Conservation (phyloP, 169 alveolate species). For the Eimeria sp. region DNA sequence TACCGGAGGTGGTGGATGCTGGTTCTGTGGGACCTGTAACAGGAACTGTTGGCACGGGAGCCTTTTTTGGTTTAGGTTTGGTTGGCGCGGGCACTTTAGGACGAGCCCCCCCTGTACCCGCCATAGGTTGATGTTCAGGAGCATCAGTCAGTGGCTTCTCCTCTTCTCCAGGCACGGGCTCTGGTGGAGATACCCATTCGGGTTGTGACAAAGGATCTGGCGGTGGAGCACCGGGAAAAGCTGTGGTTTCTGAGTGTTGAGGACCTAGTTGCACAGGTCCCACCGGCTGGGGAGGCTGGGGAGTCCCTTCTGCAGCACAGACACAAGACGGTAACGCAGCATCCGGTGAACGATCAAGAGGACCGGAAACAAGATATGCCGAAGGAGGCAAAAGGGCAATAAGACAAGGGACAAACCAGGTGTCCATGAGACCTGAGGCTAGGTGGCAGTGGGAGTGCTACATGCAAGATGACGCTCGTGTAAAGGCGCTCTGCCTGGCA, state of each 20-base stretch:
- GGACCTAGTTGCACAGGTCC: background rate
- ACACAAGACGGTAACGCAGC: background rate
- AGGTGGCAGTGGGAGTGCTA: background rate
- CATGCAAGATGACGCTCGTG: background rate
- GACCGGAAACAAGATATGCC: background rate
- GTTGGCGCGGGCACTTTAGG: too few species aligned
- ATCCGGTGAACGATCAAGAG: background rate
- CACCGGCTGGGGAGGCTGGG: background rate
- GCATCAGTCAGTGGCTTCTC: too few species aligned
- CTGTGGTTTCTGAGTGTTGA: background rate
- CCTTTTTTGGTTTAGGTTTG: too few species aligned
- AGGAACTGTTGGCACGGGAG: too few species aligned
- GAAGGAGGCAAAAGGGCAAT: background rate
- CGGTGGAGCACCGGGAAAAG: background rate
- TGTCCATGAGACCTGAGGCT: background rate
- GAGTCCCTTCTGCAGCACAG: slow-evolving; percentile 1
- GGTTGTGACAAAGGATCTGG: background rate
- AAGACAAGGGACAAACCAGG: background rate
- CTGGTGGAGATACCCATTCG: background rate
- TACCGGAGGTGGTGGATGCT: too few species aligned
- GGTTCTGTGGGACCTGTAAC: too few species aligned
- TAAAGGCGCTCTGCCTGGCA: background rate
- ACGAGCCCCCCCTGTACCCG: too few species aligned
- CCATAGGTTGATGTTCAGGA: too few species aligned
- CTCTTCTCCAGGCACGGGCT: background rate